These are phyloP conservation scores for Pleurotus ostreatus DNA, from an alignment of 768 basidiomycete species.

Conservation along the genomic window DNA sequence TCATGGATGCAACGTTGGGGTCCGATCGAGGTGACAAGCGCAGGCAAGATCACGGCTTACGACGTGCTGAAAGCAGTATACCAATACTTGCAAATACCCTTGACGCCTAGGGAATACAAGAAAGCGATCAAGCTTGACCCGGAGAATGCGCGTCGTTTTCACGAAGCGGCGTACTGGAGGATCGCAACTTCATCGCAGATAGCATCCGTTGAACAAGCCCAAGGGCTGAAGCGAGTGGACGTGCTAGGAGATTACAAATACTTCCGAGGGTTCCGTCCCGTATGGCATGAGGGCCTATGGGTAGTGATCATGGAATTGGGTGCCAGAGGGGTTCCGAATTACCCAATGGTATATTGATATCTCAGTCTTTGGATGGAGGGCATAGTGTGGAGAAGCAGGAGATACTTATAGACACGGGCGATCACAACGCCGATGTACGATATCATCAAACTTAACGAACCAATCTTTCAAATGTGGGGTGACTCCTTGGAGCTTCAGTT, in stretches of 20 bases:
- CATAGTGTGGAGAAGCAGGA: not conserved
- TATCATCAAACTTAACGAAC: not conserved
- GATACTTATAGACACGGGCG: not conserved
- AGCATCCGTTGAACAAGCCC: not conserved
- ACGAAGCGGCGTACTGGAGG: conserved; percentile 6
- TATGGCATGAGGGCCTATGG: conserved; percentile 5
- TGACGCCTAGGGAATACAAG: conserved; percentile 2
- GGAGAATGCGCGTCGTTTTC: not conserved
- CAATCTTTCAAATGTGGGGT: not conserved
- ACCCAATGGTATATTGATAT: not conserved
- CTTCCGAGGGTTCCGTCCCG: conserved; percentile 2
- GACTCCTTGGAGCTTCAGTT: not conserved
- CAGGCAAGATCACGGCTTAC: not conserved
- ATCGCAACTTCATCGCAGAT: conserved; percentile 2
- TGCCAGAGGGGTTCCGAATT: not conserved
- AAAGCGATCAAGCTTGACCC: conserved; percentile 4
- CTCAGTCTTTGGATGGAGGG: not conserved
- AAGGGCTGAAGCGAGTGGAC: conserved; percentile 4
- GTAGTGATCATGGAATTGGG: conserved; percentile 2
- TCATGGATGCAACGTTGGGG: conserved; percentile 5
- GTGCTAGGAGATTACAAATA: conserved; percentile 4
- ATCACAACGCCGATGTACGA: not conserved
- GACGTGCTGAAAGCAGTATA: conserved; percentile 1
- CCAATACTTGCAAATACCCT: not conserved
- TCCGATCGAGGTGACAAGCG: not conserved